Evolutionary conservation across 2,329 filamentous ascomycete species (phyloP).

Genomic region (Colletotrichum filicis): DNA sequence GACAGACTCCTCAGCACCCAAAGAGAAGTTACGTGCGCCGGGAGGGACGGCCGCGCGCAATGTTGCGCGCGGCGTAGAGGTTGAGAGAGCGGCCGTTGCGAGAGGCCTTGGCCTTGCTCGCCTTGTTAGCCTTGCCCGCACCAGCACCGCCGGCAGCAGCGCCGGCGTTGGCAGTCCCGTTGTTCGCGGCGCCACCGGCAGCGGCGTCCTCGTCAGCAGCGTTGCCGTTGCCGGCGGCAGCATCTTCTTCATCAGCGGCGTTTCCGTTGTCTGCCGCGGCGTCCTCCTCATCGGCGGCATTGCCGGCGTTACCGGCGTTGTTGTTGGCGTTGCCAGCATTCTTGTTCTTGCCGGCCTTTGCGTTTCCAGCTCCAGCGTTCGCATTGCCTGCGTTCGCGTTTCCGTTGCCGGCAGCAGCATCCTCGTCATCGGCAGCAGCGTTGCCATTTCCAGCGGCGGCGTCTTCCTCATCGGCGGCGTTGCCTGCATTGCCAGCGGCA

Average conservation of each 20-base stretch:
- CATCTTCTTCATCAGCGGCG: background rate
- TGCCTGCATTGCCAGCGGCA: background rate
- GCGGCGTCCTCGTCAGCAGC: background rate
- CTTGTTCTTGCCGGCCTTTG: background rate
- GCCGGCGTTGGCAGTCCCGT: background rate
- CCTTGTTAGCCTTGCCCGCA: background rate
- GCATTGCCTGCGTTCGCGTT: background rate
- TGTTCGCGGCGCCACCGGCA: background rate
- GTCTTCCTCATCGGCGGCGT: background rate
- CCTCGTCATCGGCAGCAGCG: background rate
- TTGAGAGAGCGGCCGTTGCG: background rate
- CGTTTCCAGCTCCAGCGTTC: background rate
- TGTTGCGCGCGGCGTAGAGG: background rate
- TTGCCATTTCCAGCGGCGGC: background rate
- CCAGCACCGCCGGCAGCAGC: background rate
- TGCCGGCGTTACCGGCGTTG: background rate
- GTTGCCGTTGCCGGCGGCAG: background rate
- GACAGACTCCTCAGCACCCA: background rate
- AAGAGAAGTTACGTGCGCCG: background rate
- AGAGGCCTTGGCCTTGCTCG: background rate
- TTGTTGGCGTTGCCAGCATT: background rate
- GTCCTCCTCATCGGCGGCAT: background rate
- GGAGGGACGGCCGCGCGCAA: background rate
- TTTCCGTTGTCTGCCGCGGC: background rate
- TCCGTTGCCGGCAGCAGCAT: background rate